Percentiles rank a stretch among this genome's conserved stretches.
phyloP scores from a whole-genome alignment of 2,329 filamentous ascomycete genomes.

The Penicillium sp. region DNA sequence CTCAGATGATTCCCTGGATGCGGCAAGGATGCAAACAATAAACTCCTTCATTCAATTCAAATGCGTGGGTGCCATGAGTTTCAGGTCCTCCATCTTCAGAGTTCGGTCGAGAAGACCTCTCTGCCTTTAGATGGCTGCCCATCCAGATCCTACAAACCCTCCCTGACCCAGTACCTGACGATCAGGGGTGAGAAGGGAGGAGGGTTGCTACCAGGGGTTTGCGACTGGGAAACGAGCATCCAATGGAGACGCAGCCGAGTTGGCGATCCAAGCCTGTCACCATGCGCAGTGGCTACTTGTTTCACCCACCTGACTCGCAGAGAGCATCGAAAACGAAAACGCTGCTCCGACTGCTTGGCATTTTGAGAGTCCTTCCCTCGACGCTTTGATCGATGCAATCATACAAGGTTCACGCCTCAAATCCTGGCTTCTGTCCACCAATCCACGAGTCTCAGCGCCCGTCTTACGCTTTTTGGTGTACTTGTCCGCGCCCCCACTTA shows the following conservation, averaged over 20 bases:
- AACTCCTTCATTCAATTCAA: background rate
- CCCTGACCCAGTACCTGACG: slow-evolving; percentile 8
- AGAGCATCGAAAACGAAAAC: background rate
- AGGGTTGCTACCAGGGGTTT: too few species aligned
- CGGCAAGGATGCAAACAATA: background rate
- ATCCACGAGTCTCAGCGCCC: background rate
- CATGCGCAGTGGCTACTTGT: too few species aligned
- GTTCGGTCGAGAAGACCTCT: too few species aligned
- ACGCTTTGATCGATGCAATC: background rate
- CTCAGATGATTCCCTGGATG: background rate
- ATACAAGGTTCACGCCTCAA: slow-evolving; percentile 1
- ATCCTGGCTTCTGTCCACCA: background rate
- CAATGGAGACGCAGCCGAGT: too few species aligned
- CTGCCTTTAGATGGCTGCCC: too few species aligned
- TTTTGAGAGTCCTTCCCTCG: background rate
- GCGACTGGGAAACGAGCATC: too few species aligned
- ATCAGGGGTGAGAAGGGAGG: slow-evolving; percentile 7
- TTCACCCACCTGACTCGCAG: background rate
- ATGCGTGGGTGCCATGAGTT: too few species aligned
- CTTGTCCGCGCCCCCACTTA: background rate
- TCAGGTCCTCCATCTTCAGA: too few species aligned
- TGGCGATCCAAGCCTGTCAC: too few species aligned
- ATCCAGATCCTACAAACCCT: too few species aligned
- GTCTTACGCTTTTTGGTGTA: slow-evolving; percentile 3
- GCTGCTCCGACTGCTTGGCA: slow-evolving; percentile 1